These are phyloP conservation scores for Cladosporium sphaerospermum DNA, from an alignment of 2,329 filamentous ascomycete species.

Conservation along the genomic window DNA sequence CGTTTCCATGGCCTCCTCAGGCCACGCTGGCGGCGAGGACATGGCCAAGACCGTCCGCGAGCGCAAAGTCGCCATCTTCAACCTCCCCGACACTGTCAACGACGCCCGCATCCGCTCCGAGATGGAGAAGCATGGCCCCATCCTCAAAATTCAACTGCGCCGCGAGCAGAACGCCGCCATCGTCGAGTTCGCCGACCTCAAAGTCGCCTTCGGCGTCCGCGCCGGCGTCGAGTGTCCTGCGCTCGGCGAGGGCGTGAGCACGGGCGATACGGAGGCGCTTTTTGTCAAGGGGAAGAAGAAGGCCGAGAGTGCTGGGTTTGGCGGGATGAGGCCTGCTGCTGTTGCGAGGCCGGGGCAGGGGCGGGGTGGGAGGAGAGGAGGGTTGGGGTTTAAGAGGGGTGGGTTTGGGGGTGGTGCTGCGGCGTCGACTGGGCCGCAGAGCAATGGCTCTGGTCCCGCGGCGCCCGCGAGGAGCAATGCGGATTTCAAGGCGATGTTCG, in stretches of 20 bases:
- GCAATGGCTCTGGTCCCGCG: constrained; percentile 22
- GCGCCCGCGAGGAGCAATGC: constrained; percentile 48
- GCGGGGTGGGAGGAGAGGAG: constrained; percentile 40
- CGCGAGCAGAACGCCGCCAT: constrained; percentile 80
- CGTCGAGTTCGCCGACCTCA: constrained; percentile 68
- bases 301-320: constrained; percentile 32
- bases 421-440: constrained; percentile 20
- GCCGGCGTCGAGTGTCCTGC: constrained; percentile 37
- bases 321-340: constrained; percentile 19
- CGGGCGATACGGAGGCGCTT: constrained; percentile 50
- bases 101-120: constrained; percentile 72
- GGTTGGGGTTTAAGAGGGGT: constrained; percentile 44
- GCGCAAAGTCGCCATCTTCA: constrained; percentile 74
- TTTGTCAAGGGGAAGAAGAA: constrained; percentile 38
- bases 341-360: constrained; percentile 42
- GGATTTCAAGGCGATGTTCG: constrained; percentile 52
- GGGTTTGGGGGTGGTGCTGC: constrained; percentile 19
- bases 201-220: constrained; percentile 66
- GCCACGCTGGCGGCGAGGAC: constrained; percentile 16
- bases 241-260: constrained; percentile 34
- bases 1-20: constrained; percentile 22
- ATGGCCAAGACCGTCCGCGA: constrained; percentile 35
- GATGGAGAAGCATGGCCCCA: constrained; percentile 61
- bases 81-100: constrained; percentile 87
- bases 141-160: constrained; percentile 71